Conservation (phyloP, 2,329 filamentous ascomycete species). For the Alternaria burnsii region DNA sequence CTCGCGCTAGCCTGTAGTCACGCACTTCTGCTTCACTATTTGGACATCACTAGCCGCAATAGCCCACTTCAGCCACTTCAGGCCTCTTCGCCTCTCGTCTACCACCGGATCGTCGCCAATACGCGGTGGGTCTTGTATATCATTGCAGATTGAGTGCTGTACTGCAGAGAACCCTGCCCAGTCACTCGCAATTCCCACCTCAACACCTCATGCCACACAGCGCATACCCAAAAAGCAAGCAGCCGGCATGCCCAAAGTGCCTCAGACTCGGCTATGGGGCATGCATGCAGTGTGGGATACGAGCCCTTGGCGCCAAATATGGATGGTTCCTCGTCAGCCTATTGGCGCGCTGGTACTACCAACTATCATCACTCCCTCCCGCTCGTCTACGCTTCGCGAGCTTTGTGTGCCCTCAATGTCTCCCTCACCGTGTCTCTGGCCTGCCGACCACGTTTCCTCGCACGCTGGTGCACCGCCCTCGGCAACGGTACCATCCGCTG, state of each 20-base stretch:
- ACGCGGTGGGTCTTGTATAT: background rate
- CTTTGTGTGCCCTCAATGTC: constrained; percentile 29
- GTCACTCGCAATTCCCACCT: constrained; percentile 10
- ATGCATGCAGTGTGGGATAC: constrained; percentile 32
- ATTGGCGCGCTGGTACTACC: constrained; percentile 37
- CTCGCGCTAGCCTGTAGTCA: background rate
- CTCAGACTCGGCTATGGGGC: constrained; percentile 29
- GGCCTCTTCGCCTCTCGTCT: background rate
- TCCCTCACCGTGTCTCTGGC: constrained; percentile 28
- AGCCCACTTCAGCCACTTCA: constrained; percentile 2
- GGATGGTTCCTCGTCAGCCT: constrained; percentile 31
- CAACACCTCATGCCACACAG: constrained; percentile 19
- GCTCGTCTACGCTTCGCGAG: constrained; percentile 31
- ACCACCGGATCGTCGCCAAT: background rate
- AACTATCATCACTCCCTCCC: constrained; percentile 28
- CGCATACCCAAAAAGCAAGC: constrained; percentile 26
- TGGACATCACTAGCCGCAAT: background rate
- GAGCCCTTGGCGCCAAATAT: constrained; percentile 30
- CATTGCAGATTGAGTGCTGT: background rate
- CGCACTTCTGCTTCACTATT: background rate
- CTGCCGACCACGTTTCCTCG: constrained; percentile 41
- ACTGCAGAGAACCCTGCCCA: constrained; percentile 8
- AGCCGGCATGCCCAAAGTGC: constrained; percentile 23
- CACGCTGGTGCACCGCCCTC: constrained; percentile 23
- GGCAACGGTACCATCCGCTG: constrained; percentile 37